Evolutionary conservation across 1,284 basidiomycete species (phyloP).

Genomic region (Wallemia hederae): DNA sequence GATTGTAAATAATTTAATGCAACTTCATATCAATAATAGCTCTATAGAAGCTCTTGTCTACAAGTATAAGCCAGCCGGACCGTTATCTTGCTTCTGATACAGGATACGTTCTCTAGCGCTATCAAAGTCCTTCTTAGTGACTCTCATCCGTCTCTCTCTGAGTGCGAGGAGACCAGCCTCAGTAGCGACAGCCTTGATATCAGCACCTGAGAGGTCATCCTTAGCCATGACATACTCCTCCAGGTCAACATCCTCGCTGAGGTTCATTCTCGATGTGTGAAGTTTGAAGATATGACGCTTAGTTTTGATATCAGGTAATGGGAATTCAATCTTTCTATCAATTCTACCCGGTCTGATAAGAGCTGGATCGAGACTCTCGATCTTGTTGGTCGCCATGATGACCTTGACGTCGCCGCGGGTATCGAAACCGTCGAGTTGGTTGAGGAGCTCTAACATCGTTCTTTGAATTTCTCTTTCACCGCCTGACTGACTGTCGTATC

Average conservation of each 20-base stretch:
- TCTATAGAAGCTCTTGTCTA: no score
- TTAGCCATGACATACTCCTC: conserved; percentile 91
- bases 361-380: conserved; percentile 83
- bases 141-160: conserved; percentile 82
- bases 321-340: conserved; percentile 93
- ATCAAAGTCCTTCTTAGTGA: conserved; percentile 34
- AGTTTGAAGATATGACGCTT: conserved; percentile 94
- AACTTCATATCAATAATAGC: no score
- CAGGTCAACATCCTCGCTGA: conserved; percentile 69
- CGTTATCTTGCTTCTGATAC: conserved; percentile 13
- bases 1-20: no score
- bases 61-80: conserved; percentile 12
- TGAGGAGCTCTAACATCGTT: conserved; percentile 34
- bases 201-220: conserved; percentile 85
- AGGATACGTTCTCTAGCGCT: conserved; percentile 13
- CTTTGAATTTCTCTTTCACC: conserved; percentile 97
- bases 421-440: conserved; percentile 91
- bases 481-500: conserved; percentile 79
- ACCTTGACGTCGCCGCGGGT: conserved; percentile 97
- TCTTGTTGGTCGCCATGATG: conserved; percentile 75
- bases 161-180: conserved; percentile 86
- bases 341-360: conserved; percentile 94
- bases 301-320: conserved; percentile 77
- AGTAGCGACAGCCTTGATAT: conserved; percentile 92
- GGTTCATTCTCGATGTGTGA: conserved; percentile 86